Evolutionary conservation across 176 grass and related monocot species (phyloP).

Genomic region (Oryza meyeriana): DNA sequence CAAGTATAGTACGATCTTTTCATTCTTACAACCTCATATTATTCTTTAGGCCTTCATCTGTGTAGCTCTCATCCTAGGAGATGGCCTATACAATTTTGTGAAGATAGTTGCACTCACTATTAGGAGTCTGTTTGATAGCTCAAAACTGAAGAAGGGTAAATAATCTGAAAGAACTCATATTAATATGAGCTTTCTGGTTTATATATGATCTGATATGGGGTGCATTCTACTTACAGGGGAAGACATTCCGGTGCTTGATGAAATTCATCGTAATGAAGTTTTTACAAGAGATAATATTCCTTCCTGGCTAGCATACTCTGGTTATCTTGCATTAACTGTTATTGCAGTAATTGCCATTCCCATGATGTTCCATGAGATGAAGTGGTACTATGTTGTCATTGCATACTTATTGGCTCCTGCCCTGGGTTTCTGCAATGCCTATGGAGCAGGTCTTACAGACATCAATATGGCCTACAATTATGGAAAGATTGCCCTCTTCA

Average conservation of each 20-base stretch:
- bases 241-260: slow-evolving; percentile 41
- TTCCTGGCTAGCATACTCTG: slow-evolving; percentile 61
- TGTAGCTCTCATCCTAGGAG: slow-evolving; percentile 88
- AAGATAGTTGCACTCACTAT: slow-evolving; percentile 64
- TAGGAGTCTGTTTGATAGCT: slow-evolving; percentile 53
- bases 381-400: slow-evolving; percentile 91
- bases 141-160: slow-evolving; percentile 75
- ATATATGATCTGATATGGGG: slow-evolving; percentile 9
- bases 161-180: not conserved
- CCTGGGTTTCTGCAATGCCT: slow-evolving; percentile 97
- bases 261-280: slow-evolving; percentile 68
- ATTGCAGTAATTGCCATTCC: slow-evolving; percentile 61
- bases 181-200: not conserved
- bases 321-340: slow-evolving; percentile 55
- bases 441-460: slow-evolving; percentile 89
- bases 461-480: slow-evolving; percentile 99
- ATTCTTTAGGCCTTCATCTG: slow-evolving; percentile 84
- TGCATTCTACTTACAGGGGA: slow-evolving; percentile 53
- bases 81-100: slow-evolving; percentile 91
- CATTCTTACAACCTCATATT: slow-evolving; percentile 16
- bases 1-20: not conserved
- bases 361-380: slow-evolving; percentile 85
- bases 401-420: slow-evolving; percentile 83
- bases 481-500: slow-evolving; percentile 85
- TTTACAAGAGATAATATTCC: slow-evolving; percentile 66